Conservation (phyloP, 1,139 yeast genomes). For the Candida tropicalis region DNA sequence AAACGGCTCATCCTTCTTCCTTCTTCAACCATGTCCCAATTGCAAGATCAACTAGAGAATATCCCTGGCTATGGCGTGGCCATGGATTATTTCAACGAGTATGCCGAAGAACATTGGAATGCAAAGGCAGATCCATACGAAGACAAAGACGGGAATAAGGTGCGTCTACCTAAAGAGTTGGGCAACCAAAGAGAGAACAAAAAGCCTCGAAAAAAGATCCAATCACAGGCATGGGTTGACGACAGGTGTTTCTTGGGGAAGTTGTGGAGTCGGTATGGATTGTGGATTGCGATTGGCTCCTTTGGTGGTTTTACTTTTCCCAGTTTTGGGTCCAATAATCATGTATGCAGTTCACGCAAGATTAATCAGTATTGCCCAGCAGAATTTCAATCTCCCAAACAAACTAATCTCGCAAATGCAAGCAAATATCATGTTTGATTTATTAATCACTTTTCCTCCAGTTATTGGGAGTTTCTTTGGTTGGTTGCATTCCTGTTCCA, state of each 20-base stretch:
- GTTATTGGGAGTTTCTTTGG: slow-evolving; percentile 72
- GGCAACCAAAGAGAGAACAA: slow-evolving; percentile 61
- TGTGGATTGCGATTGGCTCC: slow-evolving; percentile 81
- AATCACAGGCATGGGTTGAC: slow-evolving; percentile 79
- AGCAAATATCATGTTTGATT: slow-evolving; percentile 71
- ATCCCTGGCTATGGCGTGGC: slow-evolving; percentile 60
- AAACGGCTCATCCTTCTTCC: background rate
- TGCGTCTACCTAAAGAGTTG: slow-evolving; percentile 59
- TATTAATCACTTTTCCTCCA: slow-evolving; percentile 77
- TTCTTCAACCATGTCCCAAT: slow-evolving; percentile 24
- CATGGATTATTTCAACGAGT: slow-evolving; percentile 62
- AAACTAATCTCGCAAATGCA: slow-evolving; percentile 67
- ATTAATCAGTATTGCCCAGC: slow-evolving; percentile 57
- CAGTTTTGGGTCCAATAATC: slow-evolving; percentile 76
- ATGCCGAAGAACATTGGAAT: slow-evolving; percentile 64
- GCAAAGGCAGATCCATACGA: slow-evolving; percentile 67
- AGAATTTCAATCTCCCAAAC: slow-evolving; percentile 59
- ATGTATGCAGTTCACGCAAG: slow-evolving; percentile 81
- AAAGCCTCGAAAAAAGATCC: slow-evolving; percentile 73
- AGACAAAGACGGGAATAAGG: slow-evolving; percentile 57
- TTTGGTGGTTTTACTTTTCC: slow-evolving; percentile 59
- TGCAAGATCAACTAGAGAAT: slow-evolving; percentile 45
- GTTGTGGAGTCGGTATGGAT: slow-evolving; percentile 69
- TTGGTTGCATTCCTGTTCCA: slow-evolving; percentile 86
- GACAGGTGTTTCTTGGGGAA: slow-evolving; percentile 80